These are phyloP conservation scores for Penicillium sp. DNA, from an alignment of 2,329 filamentous ascomycete genomes.

Conservation along the genomic window DNA sequence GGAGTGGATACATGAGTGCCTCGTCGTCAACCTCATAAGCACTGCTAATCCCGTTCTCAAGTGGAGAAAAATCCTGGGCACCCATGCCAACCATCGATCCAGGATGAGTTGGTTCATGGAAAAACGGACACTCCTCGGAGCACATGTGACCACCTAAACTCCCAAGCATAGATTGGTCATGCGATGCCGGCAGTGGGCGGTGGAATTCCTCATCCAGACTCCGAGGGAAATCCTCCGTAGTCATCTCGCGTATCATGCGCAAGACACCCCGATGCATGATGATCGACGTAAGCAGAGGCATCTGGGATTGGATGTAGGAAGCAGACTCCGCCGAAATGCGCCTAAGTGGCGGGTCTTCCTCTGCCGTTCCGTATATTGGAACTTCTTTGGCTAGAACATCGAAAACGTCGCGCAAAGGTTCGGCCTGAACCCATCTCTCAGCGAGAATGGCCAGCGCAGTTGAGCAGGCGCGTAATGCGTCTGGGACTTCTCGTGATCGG, in stretches of 20 bases:
- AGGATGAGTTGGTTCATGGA: conserved; percentile 1
- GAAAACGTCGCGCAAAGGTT: conserved; percentile 17
- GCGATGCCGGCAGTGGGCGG: not conserved
- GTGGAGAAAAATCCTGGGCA: not conserved
- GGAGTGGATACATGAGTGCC: conserved; percentile 2
- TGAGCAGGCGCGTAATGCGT: conserved; percentile 17
- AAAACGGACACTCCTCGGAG: conserved; percentile 10
- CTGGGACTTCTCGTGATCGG: conserved; percentile 2
- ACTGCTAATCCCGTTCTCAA: not conserved
- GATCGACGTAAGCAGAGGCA: conserved; percentile 4
- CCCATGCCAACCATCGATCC: not conserved
- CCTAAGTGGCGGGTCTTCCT: not conserved
- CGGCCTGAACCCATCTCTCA: conserved; percentile 17
- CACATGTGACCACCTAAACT: conserved; percentile 4
- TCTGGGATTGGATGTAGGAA: conserved; percentile 1
- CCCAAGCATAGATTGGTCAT: not conserved
- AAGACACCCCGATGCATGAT: conserved; percentile 14
- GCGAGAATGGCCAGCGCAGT: conserved; percentile 14
- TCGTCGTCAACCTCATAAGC: not conserved
- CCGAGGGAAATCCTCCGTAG: conserved; percentile 11
- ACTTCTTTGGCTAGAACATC: conserved; percentile 12
- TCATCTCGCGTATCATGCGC: conserved; percentile 15
- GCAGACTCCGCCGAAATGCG: conserved; percentile 6
- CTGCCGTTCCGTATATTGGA: not conserved
- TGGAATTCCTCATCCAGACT: not conserved